Evolutionary conservation across 2,329 filamentous ascomycete species (phyloP).

Genomic region (Ceratocystis ficicola): DNA sequence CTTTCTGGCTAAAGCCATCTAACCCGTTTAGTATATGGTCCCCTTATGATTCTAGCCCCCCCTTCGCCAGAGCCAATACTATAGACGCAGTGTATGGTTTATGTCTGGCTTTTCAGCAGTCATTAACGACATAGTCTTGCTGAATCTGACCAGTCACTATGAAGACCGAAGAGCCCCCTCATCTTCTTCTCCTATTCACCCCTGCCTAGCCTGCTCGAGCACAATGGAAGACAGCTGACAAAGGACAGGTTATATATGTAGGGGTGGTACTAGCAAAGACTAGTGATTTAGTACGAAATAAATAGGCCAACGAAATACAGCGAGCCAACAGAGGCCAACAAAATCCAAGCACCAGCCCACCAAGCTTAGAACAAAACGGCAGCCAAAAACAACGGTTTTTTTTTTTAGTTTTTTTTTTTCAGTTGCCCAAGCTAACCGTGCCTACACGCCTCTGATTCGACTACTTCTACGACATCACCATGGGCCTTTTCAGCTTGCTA

Average conservation of each 20-base stretch:
- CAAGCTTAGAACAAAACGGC: background rate
- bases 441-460: background rate
- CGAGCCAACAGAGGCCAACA: background rate
- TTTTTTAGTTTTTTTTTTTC: too few relatives aligned
- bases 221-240: background rate
- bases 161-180: background rate
- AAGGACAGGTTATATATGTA: background rate
- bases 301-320: background rate
- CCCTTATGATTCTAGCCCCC: too few relatives aligned
- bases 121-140: background rate
- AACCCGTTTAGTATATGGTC: too few relatives aligned
- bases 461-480: background rate
- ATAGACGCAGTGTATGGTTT: slow-evolving; percentile 3
- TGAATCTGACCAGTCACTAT: background rate
- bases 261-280: slow-evolving; percentile 1
- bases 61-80: background rate
- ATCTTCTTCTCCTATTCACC: background rate
- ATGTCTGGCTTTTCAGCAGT: slow-evolving; percentile 7
- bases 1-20: too few relatives aligned
- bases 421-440: too few relatives aligned
- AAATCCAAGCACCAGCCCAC: background rate
- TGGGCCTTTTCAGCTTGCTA: slow-evolving; percentile 3
- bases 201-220: background rate
- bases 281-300: background rate
- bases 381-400: too few relatives aligned